phyloP scores from a whole-genome alignment of 768 basidiomycete species.

The Tylopilus plumbeoviolaceoides region DNA sequence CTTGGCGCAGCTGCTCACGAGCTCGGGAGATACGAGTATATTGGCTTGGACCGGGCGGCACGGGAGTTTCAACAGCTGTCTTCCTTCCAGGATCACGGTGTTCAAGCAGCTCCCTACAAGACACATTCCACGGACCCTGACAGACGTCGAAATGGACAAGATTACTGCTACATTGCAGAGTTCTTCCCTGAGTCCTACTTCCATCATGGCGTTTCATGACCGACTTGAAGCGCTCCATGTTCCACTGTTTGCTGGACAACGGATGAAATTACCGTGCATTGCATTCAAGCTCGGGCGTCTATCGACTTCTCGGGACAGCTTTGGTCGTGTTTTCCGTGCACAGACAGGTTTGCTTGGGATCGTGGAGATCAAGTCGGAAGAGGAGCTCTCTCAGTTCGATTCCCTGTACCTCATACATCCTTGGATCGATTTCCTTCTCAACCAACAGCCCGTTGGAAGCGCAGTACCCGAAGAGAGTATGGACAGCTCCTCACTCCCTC shows the following conservation, averaged over 20 bases:
- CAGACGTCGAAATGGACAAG: neutral
- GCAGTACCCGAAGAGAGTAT: too few relatives aligned
- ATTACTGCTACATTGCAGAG: neutral
- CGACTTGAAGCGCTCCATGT: neutral
- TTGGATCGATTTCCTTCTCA: neutral
- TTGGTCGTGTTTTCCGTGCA: neutral
- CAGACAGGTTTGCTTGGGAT: neutral
- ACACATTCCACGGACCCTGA: neutral
- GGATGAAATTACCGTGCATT: slow-evolving; percentile 9
- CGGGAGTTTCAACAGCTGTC: neutral
- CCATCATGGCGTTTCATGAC: neutral
- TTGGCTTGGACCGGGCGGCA: neutral
- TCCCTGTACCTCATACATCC: neutral
- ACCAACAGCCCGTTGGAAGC: neutral
- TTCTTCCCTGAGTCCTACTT: neutral
- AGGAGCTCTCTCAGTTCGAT: neutral
- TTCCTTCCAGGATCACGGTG: neutral
- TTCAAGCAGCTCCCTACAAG: neutral
- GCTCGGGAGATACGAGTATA: neutral
- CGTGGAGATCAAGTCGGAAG: neutral
- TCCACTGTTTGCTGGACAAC: neutral
- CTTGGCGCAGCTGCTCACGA: neutral
- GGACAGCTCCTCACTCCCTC: neutral
- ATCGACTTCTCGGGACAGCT: neutral
- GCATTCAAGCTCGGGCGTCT: slow-evolving; percentile 1